phyloP scores from a whole-genome alignment of 2,329 filamentous ascomycete species.

The Cercospora sp. region DNA sequence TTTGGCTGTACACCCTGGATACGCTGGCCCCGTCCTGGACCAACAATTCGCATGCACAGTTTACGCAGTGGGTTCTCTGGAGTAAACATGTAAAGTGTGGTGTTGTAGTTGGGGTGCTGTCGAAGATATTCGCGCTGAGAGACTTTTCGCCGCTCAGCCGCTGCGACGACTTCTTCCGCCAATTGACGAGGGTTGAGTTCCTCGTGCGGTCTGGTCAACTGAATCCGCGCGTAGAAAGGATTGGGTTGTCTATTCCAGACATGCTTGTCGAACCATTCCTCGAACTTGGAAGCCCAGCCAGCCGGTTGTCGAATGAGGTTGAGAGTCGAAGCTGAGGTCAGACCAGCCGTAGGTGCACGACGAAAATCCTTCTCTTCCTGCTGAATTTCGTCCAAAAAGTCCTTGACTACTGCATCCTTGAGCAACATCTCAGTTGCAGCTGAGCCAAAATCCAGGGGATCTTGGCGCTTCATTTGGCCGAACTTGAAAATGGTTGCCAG shows the following conservation, averaged over 20 bases:
- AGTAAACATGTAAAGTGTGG: constrained; percentile 81
- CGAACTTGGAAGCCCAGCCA: constrained; percentile 28
- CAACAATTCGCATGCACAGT: constrained; percentile 85
- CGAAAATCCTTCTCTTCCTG: constrained; percentile 24
- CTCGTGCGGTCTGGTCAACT: constrained; percentile 69
- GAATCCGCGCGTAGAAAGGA: constrained; percentile 86
- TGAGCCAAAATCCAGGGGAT: constrained; percentile 87
- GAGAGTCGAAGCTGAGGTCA: constrained; percentile 20
- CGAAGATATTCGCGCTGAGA: constrained; percentile 88
- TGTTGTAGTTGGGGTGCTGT: constrained; percentile 88
- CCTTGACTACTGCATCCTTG: constrained; percentile 90
- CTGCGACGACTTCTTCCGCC: constrained; percentile 85
- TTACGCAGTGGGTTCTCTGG: constrained; percentile 75
- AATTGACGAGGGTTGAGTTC: constrained; percentile 80
- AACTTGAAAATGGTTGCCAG: constrained; percentile 65
- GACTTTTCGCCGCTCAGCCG: constrained; percentile 76
- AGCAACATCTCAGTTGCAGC: constrained; percentile 94
- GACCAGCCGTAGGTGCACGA: constrained; percentile 22
- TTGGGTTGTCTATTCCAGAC: constrained; percentile 68
- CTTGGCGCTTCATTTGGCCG: constrained; percentile 64
- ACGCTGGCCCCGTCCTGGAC: constrained; percentile 81
- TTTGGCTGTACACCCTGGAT: constrained; percentile 89
- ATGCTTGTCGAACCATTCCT: constrained; percentile 31
- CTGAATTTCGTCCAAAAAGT: constrained; percentile 79
- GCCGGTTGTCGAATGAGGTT: constrained; percentile 24